Base-by-base conservation (phyloP, 2,329 filamentous ascomycete genomes). In the Colletotrichum sp. region DNA sequence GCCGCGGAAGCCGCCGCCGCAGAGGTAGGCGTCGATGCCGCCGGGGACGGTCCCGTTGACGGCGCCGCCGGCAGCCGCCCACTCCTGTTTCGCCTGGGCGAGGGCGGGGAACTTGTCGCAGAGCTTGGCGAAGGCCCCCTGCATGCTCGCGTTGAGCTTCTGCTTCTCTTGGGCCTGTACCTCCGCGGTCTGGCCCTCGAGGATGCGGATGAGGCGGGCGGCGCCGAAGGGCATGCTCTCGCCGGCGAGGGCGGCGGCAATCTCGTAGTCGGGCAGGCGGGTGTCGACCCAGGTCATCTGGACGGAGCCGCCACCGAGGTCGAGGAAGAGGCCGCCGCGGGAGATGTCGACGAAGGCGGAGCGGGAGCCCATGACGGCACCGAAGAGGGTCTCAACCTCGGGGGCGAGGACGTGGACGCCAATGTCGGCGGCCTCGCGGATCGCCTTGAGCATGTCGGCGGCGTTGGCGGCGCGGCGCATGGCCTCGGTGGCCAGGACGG, bases 1-100 rank as follows among this genome's bases (percentile, higher is more conserved):
- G 18, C 96, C 96, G 43, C 96, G 89, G 81, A 98, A 98, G 0
- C 96, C 96, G 28, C 96, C 96, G 58, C 96, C 96, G 77, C 94
- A 98, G 73, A 98, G 92, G 82, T 96, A 98, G 10, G 98, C 87
- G 38, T 94, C 91, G 73, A 96, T 87, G 6, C 90, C 90, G 2
- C 86, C 87, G 12, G 76, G 59, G 9, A 76, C 76, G 26, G 71
- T 55, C 36, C 69, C 71, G 64, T 78, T 76, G 55, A 80, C 75
- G 38, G 79, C 75, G 34, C 80, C 79, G 21, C 75, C 82, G 16
- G 87, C 86, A 8, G 67, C 28, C 0, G 52, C 56, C 36, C 64
- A 71, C 16, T 75, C 56, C 24, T 83, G 79, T 14, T 76, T 81
- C 65, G 79, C 80, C 48, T 80, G 77, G 13, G 76, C 77, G 0